Base-by-base conservation (phyloP, 1,284 basidiomycete genomes). In the Sanghuangporus sanghuang region DNA sequence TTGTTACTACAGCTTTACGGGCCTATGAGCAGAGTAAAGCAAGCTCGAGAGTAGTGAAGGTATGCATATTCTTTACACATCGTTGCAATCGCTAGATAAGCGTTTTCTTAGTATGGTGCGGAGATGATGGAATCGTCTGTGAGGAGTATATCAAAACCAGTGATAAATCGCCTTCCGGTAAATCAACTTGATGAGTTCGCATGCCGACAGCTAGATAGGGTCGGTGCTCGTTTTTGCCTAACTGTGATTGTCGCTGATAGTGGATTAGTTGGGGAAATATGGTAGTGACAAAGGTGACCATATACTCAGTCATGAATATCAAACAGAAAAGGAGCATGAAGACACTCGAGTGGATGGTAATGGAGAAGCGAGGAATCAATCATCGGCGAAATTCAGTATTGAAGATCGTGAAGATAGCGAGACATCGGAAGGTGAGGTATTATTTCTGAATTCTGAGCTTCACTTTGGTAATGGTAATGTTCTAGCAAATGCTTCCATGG, bases 151-250 rank as follows among this genome's bases (percentile, higher is more conserved):
- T 93, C 92, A 11, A 80, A 86, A 8, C 93, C 93, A n/a, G 92
- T 95, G 57, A 90, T 93, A 64, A 85, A 90, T 67, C 84, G 89
- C 52, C 78, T 95, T 0, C 91, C 84, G 49, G 87, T 85, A 61
- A 86, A 85, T 65, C 87, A 89, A 70, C 77, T 94, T n/a, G 93
- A 95, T 68, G 91, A 92, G 66, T 95, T 95, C 74, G 93, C 93
- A 1, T 92, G 90, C 71, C 81, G 91, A 60, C 92, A 95, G 72
- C 80, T 95, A 53, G 92, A 95, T 74, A 81, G 85, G 71, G 86
- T 92, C 67, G 69, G 86, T 78, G 64, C 44, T 52, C 57, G 54
- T 53, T 68, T 67, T 69, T 46, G 50, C 50, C 54, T 63, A 67
- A 58, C 63, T 32, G 27, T 32, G 23, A 36, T 61, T 38, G 66